A percentile compares a stretch with the other conserved stretches of the same genome.
phyloP scores from a whole-genome alignment of 768 basidiomycete genomes.

The Chalciporus sphaerocephalus region DNA sequence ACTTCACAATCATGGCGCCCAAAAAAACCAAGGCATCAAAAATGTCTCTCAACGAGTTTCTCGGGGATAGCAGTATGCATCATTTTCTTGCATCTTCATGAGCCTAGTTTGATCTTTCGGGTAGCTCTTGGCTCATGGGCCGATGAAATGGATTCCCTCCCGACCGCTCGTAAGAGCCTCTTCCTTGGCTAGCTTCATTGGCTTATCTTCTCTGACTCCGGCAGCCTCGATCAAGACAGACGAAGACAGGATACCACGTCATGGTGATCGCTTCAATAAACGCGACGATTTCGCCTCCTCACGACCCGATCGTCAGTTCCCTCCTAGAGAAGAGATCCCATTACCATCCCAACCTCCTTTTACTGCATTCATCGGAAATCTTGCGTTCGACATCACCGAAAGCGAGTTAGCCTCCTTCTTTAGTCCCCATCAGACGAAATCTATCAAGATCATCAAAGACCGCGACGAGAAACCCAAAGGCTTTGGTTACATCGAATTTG shows the following conservation, averaged over 20 bases:
- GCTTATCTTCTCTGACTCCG: constrained; percentile 14
- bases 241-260: constrained; percentile 49
- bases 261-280: constrained; percentile 52
- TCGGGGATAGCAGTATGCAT: constrained; percentile 74
- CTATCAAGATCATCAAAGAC: constrained; percentile 90
- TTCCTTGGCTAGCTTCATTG: constrained; percentile 3
- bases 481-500: constrained; percentile 96
- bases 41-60: constrained; percentile 89
- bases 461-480: constrained; percentile 94
- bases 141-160: constrained; percentile 93
- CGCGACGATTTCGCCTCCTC: constrained; percentile 62
- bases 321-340: constrained; percentile 86
- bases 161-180: constrained; percentile 78
- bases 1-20: constrained; percentile 50
- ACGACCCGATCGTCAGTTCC: constrained; percentile 54
- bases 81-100: constrained; percentile 12
- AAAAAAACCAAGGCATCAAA: constrained; percentile 83
- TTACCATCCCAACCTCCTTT: constrained; percentile 92
- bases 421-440: constrained; percentile 64
- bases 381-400: constrained; percentile 90
- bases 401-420: constrained; percentile 81
- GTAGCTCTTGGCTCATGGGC: constrained; percentile 93
- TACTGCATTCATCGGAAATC: constrained; percentile 95
- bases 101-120: constrained; percentile 14
- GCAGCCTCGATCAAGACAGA: constrained; percentile 68